Base-by-base conservation (phyloP, 2,329 filamentous ascomycete genomes). In the Hirsutella thompsonii region DNA sequence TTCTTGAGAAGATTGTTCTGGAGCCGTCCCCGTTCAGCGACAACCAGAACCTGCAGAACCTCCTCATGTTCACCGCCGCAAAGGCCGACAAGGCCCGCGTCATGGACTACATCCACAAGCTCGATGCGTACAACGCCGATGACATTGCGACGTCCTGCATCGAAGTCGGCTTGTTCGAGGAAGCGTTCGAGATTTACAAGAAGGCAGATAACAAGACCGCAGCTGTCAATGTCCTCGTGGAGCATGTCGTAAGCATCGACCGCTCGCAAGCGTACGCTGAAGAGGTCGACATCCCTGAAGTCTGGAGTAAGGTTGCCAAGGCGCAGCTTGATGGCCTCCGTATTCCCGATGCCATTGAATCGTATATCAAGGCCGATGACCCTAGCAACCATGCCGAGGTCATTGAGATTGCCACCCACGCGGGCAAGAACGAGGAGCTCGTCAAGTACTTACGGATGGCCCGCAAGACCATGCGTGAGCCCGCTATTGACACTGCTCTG, bases 21-120 rank as follows among this genome's bases (percentile, higher is more conserved):
- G 92, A 98, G 70, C 93, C 92, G n/a, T 94, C 90, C 4, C 86
- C 86, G 5, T 98, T 98, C 72, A 95, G 87, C 54, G 93, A 98
- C 66, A 98, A 98, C 63, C 78, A 87, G 55, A 95, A 86, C 60
- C 72, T 98, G 43, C 93, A 98, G 65, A 98, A 98, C 63, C 67
- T 98, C 45, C 77, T 98, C 46, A 86, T 98, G 71, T 81, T 96
- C 55, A 98, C 92, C 20, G 92, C 93, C 36, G 88, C 88, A 52
- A 95, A 95, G 69, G 89, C 92, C 11, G 93, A 98, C 62, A 94
- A 95, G 69, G 76, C 81, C 39, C 84, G 88, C 53, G 80, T 98
- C 43, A 93, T 94, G 79, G 85, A 90, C 58, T 98, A 98, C 66
- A 92, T 98, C 49, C 85, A 95, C 60, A 80, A 84, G 54, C 77